Conservation (phyloP, 805 yeast genomes). For the Monosporozyma yasuniensis region DNA sequence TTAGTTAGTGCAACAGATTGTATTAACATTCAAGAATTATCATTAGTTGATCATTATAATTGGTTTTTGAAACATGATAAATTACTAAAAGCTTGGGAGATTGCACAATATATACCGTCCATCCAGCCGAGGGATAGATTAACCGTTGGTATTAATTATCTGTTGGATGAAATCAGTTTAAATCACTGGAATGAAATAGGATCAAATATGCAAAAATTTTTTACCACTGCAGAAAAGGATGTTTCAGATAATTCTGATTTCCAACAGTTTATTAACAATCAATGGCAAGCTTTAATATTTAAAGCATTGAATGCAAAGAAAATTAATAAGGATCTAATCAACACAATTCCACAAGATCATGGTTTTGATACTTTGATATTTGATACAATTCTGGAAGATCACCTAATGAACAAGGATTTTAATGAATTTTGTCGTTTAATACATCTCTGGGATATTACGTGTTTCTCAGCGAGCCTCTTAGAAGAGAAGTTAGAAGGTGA, state of each 20-base stretch:
- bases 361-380: constrained; percentile 35
- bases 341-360: constrained; percentile 45
- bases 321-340: constrained; percentile 36
- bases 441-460: constrained; percentile 46
- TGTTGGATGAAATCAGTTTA: constrained; percentile 34
- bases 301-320: constrained; percentile 43
- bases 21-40: constrained; percentile 64
- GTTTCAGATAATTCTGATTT: constrained; percentile 16
- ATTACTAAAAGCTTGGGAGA: constrained; percentile 68
- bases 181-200: constrained; percentile 52
- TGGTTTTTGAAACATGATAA: constrained; percentile 57
- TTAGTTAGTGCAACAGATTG: constrained; percentile 77
- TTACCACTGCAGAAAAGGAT: constrained; percentile 22
- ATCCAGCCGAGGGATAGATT: constrained; percentile 43
- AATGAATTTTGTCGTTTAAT: constrained; percentile 37
- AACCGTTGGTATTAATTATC: constrained; percentile 47
- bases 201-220: constrained; percentile 25
- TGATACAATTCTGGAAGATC: constrained; percentile 39
- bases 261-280: constrained; percentile 23
- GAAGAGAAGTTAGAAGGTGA: constrained; percentile 39
- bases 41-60: constrained; percentile 54
- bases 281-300: constrained; percentile 62
- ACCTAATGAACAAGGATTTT: constrained; percentile 31
- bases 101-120: constrained; percentile 53
- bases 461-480: constrained; percentile 42